These are phyloP conservation scores for Dendrothele bispora DNA, from an alignment of 768 basidiomycete genomes.

Conservation along the genomic window DNA sequence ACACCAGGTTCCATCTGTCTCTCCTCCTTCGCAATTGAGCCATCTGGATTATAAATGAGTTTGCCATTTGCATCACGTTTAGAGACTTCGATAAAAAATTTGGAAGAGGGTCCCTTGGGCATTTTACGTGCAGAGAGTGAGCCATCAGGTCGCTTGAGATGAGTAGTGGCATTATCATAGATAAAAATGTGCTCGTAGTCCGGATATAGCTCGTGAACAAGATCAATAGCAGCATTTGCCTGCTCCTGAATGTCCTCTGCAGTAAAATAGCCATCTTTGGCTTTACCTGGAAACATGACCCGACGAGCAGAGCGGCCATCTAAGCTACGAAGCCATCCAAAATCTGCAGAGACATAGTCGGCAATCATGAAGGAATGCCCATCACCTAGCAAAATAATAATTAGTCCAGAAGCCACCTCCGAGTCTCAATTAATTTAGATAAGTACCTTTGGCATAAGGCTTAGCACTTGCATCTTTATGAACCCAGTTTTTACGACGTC, in stretches of 20 bases:
- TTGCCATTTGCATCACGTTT: background rate
- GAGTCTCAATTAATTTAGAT: no score
- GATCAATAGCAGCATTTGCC: background rate
- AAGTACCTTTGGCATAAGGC: background rate
- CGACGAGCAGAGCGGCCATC: background rate
- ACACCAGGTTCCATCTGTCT: background rate
- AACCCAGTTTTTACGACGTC: background rate
- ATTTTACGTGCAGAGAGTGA: background rate
- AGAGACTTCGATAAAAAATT: background rate
- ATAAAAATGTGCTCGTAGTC: background rate
- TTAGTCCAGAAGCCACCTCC: no score
- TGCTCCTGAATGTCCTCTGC: background rate
- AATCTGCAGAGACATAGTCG: background rate
- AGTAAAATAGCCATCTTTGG: background rate
- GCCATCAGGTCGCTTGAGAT: background rate
- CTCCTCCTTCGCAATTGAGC: background rate
- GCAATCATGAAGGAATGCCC: background rate
- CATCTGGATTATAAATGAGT: background rate
- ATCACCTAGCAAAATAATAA: no score
- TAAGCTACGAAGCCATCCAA: background rate
- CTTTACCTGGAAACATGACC: background rate
- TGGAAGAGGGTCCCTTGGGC: background rate
- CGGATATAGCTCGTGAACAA: background rate
- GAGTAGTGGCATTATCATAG: constrained; percentile 3
- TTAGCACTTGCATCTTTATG: background rate